phyloP scores from a whole-genome alignment of 1,284 basidiomycete genomes.

The Marasmius sp. region DNA sequence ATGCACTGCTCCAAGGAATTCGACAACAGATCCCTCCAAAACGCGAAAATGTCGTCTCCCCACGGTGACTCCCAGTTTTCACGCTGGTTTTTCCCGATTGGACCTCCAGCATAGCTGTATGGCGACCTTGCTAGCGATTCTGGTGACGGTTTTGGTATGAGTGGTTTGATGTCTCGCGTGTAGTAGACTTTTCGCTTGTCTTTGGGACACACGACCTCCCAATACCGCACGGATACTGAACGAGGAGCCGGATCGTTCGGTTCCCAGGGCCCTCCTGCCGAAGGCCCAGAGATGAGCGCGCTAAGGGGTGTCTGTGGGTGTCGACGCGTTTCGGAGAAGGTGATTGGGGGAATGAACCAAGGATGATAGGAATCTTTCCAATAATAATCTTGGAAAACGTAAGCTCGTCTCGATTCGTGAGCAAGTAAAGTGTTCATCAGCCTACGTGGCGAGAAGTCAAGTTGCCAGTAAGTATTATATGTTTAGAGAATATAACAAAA shows the following conservation, averaged over 20 bases:
- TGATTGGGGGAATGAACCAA: constrained; percentile 21
- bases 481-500: too few relatives aligned
- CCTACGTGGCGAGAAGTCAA: constrained; percentile 17
- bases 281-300: constrained; percentile 37
- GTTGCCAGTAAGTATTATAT: not conserved
- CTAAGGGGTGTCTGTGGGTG: constrained; percentile 32
- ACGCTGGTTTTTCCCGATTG: not conserved
- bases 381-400: constrained; percentile 43
- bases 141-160: not conserved
- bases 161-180: constrained; percentile 30
- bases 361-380: constrained; percentile 39
- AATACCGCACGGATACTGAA: constrained; percentile 32
- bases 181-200: constrained; percentile 27
- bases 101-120: not conserved
- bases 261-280: constrained; percentile 32
- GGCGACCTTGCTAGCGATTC: not conserved
- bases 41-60: constrained; percentile 35
- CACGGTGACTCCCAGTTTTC: constrained; percentile 2
- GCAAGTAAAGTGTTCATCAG: constrained; percentile 48
- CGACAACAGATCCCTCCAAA: constrained; percentile 23
- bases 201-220: constrained; percentile 34
- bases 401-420: constrained; percentile 42
- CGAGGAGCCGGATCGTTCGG: constrained; percentile 37
- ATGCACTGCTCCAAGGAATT: constrained; percentile 42
- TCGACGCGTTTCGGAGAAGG: not conserved